phyloP scores from a whole-genome alignment of 169 alveolate genomes.

The Plasmodium vivax region DNA sequence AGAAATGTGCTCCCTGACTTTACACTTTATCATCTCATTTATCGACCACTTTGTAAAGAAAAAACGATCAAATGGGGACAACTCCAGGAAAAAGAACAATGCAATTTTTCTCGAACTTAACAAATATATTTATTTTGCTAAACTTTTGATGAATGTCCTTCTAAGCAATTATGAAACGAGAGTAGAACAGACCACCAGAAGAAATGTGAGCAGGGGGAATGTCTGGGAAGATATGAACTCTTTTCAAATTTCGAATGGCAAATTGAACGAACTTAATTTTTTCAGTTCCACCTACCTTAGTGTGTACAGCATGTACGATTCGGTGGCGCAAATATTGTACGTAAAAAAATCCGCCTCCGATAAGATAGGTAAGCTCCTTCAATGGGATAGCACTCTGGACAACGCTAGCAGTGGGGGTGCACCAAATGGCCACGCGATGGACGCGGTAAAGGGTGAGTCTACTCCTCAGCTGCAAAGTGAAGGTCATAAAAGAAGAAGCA shows the following conservation, averaged over 20 bases:
- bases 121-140: slow-evolving; percentile 36
- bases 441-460: neutral
- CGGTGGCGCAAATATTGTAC: slow-evolving; percentile 23
- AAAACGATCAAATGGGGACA: neutral
- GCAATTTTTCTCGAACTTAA: slow-evolving; percentile 45
- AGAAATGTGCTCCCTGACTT: slow-evolving; percentile 18
- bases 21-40: slow-evolving; percentile 33
- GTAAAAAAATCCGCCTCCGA: slow-evolving; percentile 16
- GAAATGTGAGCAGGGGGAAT: slow-evolving; percentile 16
- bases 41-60: slow-evolving; percentile 17
- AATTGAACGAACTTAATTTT: neutral
- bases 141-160: slow-evolving; percentile 27
- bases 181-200: slow-evolving; percentile 13
- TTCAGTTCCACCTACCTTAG: neutral
- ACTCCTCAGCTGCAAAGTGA: neutral
- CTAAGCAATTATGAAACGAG: neutral
- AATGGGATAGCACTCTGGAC: neutral
- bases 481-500: neutral
- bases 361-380: slow-evolving; percentile 3
- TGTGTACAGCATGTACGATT: slow-evolving; percentile 11
- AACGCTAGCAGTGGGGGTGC: neutral
- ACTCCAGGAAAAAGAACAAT: neutral
- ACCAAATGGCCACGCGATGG: neutral
- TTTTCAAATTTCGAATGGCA: neutral
- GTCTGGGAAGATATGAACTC: neutral